Conservation (phyloP, 148 eudicot species). For the Rhododendron simsii region DNA sequence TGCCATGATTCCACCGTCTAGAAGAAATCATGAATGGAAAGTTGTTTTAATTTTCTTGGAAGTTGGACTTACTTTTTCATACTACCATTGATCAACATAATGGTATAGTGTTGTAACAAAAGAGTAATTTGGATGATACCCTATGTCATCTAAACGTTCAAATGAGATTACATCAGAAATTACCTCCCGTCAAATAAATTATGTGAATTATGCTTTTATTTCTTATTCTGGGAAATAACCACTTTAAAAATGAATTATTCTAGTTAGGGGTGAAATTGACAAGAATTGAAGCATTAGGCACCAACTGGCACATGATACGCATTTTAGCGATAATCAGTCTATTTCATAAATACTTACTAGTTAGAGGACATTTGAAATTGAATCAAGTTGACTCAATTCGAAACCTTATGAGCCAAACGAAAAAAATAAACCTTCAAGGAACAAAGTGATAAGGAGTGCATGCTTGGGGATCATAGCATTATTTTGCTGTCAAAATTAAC, state of each 20-base stretch:
- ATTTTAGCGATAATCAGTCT: background rate
- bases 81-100: background rate
- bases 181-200: too few relatives aligned
- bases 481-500: background rate
- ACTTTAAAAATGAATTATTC: background rate
- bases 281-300: too few relatives aligned
- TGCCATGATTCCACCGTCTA: background rate
- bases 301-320: too few relatives aligned
- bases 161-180: too few relatives aligned
- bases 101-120: background rate
- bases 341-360: background rate
- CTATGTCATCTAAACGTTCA: too few relatives aligned
- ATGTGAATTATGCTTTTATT: background rate
- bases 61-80: background rate
- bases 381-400: background rate
- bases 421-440: background rate
- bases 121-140: too few relatives aligned
- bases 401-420: background rate
- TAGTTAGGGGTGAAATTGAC: background rate
- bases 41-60: background rate
- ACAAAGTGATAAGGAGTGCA: background rate
- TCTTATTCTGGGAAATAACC: background rate
- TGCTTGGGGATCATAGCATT: background rate
- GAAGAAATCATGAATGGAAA: background rate
- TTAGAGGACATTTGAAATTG: background rate